phyloP scores from a whole-genome alignment of 495 filamentous ascomycete species.

The Penicillium canariense region DNA sequence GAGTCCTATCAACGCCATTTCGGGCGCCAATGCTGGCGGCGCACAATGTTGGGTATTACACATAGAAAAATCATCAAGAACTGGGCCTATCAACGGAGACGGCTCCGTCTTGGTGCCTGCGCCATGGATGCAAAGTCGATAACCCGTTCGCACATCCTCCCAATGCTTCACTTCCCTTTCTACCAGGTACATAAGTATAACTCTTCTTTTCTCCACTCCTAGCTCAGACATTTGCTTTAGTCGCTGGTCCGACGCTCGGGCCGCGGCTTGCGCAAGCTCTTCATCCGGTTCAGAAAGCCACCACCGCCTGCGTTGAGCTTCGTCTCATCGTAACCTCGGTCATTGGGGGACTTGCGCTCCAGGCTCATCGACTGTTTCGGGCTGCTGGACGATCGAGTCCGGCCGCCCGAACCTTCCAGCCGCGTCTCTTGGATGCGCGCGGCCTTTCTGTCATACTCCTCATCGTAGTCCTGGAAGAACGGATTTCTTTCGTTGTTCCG shows the following conservation, averaged over 20 bases:
- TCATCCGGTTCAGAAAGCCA: constrained; percentile 82
- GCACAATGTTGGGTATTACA: constrained; percentile 33
- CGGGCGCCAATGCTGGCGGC: constrained; percentile 16
- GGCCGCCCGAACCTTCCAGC: constrained; percentile 46
- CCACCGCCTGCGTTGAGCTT: constrained; percentile 48
- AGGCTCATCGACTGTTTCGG: constrained; percentile 54
- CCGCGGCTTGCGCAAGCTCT: constrained; percentile 68
- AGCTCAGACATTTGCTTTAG: constrained; percentile 6
- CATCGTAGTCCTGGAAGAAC: constrained; percentile 83
- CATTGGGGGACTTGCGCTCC: constrained; percentile 70
- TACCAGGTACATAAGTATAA: neutral
- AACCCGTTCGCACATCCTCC: neutral
- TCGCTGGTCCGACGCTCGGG: constrained; percentile 45
- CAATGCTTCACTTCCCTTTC: neutral
- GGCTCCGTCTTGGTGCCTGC: neutral
- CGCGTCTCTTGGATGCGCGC: constrained; percentile 54
- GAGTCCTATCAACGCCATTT: constrained; percentile 26
- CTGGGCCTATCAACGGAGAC: neutral
- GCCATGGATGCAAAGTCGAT: constrained; percentile 6
- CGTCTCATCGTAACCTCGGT: constrained; percentile 48
- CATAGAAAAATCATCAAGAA: constrained; percentile 22
- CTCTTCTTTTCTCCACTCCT: neutral
- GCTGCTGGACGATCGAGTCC: constrained; percentile 57
- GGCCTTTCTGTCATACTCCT: constrained; percentile 68
- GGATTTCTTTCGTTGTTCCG: constrained; percentile 65